Evolutionary conservation across 2,329 filamentous ascomycete species (phyloP), one percentile per base, ranked within the genome.

Genomic region (Tolypocladium ophioglossoides): DNA sequence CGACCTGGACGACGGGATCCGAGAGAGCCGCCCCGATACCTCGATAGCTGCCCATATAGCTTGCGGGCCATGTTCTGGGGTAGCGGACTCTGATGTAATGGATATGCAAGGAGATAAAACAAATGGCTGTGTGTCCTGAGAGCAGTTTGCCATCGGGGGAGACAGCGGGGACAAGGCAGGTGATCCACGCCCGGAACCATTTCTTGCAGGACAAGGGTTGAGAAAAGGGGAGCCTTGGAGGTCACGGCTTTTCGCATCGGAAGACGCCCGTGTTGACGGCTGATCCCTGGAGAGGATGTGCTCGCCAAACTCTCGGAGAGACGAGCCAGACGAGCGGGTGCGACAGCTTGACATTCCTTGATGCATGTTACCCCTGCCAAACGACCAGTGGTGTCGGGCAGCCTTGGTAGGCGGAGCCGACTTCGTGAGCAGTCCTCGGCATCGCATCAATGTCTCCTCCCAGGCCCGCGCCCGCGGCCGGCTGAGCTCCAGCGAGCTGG

Each of bases 31-130:
- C 10, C 72, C 70, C 16, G 69, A 74, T 39, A 81, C 59, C 62
- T 80, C 73, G 51, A 81, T 68, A 4, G 76, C 75, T 2, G 68
- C 73, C 78, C 74, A 81, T n/a, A 79, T 57, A 12, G 59, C 66
- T 35, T 64, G 61, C 39, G 63, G 61, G 3, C 64, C 67, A 39
- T 68, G 63, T 7, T 68, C 63, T 1, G 74, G 60, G 1, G 67
- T 61, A 6, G 64, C 65, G 7, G 67, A 62, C 50, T 78, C 74
- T 1, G 76, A 70, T 0, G 69, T 76, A 27, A 78, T 70, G 18
- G 64, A 61, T 27, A 80, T 67, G 32, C 66, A 64, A 5, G 77
- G 78, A 6, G 70, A 66, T 16, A 78, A 62, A 7, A 77, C 62
- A 52, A 52, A 58, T 4, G 55, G 53, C 22, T 51, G 54, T 9